Evolutionary conservation across 2,329 filamentous ascomycete species (phyloP), one percentile per base, ranked within the genome.

Genomic region (Penicillium sp.): DNA sequence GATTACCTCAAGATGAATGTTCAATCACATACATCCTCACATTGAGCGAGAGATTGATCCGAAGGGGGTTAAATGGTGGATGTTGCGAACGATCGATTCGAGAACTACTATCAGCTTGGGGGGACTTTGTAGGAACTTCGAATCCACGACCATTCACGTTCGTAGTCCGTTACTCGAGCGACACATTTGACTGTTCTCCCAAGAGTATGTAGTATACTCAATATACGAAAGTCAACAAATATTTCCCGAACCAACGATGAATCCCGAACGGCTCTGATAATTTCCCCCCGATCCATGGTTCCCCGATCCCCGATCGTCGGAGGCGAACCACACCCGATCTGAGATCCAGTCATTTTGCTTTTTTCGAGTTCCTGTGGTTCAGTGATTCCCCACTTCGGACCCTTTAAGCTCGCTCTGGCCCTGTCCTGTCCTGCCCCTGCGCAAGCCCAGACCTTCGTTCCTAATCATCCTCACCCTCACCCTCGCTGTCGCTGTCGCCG

Each of bases 341-440:
- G 48, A 38, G 52, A 65, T 68, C 66, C 56, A 57, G 65, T 14
- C 10, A 28, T 28, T 46, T 46, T 28, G 43, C 43, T 61, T 69
- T 69, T 64, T 69, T 14, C 64, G 58, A 56, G 52, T 52, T 43
- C 59, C 37, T 49, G 6, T 26, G 6, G 13, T 46, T 46, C 6
- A 30, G 51, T 19, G 19, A 0, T 52, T 49, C 62, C 48, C 63
- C 65, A 65, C 65, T 58, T 58, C 40, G 30, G 57, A 43, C 37
- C 58, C 35, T 37, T 6, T 25, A n/a, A 43, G 30, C 22, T 33
- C 19, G 43, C 43, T 25, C 25, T 48, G 45, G 25, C 45, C 45
- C 45, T 48, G 14, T 11, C 22, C 43, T 25, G 43, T 16, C 43
- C 35, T 55, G 52, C 40, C 57, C 52, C 42, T 42, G 57, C 26